These are phyloP conservation scores for Teunomyces aglyptinius DNA, from an alignment of 805 yeast species.

Conservation along the genomic window DNA sequence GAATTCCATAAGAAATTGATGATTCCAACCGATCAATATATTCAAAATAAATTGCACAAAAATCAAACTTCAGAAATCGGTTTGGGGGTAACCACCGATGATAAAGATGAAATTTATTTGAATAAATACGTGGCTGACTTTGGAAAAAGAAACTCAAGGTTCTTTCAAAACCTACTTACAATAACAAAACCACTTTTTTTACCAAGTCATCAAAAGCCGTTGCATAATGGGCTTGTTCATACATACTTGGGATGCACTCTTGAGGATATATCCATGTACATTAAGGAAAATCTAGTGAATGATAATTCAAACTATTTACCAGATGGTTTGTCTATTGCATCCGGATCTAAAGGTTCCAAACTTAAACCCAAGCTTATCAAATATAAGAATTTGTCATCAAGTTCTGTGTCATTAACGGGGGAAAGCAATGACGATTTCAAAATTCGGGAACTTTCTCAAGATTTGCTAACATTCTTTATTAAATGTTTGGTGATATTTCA, in stretches of 20 bases:
- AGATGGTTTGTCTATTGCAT: not conserved
- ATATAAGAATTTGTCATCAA: conserved; percentile 11
- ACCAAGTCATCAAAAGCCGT: conserved; percentile 22
- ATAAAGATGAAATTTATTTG: conserved; percentile 10
- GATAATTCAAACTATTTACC: not conserved
- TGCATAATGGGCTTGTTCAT: conserved; percentile 20
- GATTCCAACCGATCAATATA: conserved; percentile 35
- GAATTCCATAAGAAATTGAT: conserved; percentile 31
- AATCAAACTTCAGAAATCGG: conserved; percentile 16
- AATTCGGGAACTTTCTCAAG: conserved; percentile 29
- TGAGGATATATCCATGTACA: conserved; percentile 27
- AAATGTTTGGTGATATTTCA: conserved; percentile 21
- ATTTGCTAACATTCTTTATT: conserved; percentile 23
- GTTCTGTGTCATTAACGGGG: conserved; percentile 10
- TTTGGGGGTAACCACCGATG: conserved; percentile 17
- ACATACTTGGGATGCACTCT: conserved; percentile 24
- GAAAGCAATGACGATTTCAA: conserved; percentile 23
- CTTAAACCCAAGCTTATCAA: conserved; percentile 8
- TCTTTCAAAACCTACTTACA: conserved; percentile 18
- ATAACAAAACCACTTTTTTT: conserved; percentile 23
- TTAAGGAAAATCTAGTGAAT: conserved; percentile 16
- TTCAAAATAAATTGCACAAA: conserved; percentile 21
- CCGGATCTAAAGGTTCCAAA: conserved; percentile 2
- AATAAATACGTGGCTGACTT: conserved; percentile 17
- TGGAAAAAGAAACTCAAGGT: conserved; percentile 16